phyloP scores from a whole-genome alignment of 495 filamentous ascomycete species.

The Neurospora sublineolata region DNA sequence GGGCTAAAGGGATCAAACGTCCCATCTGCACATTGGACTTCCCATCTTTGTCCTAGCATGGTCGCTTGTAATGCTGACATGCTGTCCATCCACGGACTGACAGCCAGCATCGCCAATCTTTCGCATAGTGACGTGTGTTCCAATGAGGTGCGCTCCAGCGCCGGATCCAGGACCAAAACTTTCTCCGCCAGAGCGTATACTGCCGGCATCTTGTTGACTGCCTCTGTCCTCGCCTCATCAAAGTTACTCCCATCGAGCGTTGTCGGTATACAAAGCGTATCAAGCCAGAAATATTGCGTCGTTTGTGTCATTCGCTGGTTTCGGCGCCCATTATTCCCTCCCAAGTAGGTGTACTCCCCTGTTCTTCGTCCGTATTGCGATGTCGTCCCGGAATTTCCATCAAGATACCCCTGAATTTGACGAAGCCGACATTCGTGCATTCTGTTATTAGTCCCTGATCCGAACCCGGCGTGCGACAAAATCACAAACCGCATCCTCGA shows the following conservation, averaged over 20 bases:
- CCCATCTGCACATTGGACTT: constrained; percentile 15
- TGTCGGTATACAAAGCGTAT: constrained; percentile 14
- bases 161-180: constrained; percentile 12
- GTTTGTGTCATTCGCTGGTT: background rate
- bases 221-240: constrained; percentile 3
- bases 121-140: constrained; percentile 9
- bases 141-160: constrained; percentile 6
- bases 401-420: constrained; percentile 5
- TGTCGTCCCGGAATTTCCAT: background rate
- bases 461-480: constrained; percentile 12
- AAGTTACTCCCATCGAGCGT: background rate
- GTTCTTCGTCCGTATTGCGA: background rate
- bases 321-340: background rate
- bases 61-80: constrained; percentile 15
- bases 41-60: constrained; percentile 5
- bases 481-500: constrained; percentile 8
- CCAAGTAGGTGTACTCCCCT: background rate
- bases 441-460: constrained; percentile 8
- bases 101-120: constrained; percentile 8
- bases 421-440: constrained; percentile 15
- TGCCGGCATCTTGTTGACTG: constrained; percentile 14
- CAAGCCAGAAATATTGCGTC: constrained; percentile 13
- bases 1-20: constrained; percentile 10
- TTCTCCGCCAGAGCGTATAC: constrained; percentile 14
- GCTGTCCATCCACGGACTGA: constrained; percentile 12